These are phyloP conservation scores for Penicillium goetzii DNA, from an alignment of 495 filamentous ascomycete species.

Conservation along the genomic window DNA sequence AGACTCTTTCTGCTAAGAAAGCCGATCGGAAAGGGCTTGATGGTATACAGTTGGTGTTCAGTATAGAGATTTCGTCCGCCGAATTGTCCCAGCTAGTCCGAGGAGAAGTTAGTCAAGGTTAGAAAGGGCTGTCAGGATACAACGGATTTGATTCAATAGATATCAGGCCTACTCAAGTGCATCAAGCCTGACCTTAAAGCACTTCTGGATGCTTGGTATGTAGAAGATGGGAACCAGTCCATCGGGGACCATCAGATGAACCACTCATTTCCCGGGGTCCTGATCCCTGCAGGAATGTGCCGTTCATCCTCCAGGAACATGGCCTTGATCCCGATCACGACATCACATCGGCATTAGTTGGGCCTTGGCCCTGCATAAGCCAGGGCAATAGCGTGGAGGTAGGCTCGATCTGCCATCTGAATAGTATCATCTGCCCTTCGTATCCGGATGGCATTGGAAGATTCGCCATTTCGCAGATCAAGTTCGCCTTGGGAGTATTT, in stretches of 20 bases:
- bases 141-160: neutral
- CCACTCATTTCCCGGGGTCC: conserved; percentile 6
- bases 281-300: conserved; percentile 6
- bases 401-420: neutral
- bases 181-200: neutral
- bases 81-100: neutral
- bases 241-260: conserved; percentile 14
- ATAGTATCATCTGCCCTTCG: neutral
- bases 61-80: neutral
- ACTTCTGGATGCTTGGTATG: neutral
- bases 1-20: neutral
- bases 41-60: neutral
- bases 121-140: neutral
- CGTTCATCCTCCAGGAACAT: neutral
- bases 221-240: neutral
- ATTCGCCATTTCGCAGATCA: conserved; percentile 26
- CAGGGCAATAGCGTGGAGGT: neutral
- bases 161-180: neutral
- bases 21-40: neutral
- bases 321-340: conserved; percentile 20
- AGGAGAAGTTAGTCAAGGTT: neutral
- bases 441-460: neutral
- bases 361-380: conserved; percentile 12
- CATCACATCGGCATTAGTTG: conserved; percentile 17
- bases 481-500: conserved; percentile 19